phyloP scores from a whole-genome alignment of 163 green algal genomes.

The Chlorella variabilis region DNA sequence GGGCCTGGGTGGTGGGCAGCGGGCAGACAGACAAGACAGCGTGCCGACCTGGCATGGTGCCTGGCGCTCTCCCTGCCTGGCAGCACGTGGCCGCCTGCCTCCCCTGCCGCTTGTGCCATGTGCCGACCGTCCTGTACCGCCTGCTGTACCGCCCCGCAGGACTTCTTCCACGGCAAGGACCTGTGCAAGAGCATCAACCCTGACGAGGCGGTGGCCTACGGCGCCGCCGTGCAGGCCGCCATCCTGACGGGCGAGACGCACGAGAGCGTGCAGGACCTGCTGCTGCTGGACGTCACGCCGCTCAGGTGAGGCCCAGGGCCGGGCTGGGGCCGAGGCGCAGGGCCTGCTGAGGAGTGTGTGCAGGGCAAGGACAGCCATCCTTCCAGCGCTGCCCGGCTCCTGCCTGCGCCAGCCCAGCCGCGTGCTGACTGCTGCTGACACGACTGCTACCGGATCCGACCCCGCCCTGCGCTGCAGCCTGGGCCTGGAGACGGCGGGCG shows the following conservation, averaged over 20 bases:
- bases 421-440: slow-evolving; percentile 69
- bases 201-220: slow-evolving; percentile 98
- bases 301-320: background rate
- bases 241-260: slow-evolving; percentile 74
- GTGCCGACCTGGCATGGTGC: too few species aligned
- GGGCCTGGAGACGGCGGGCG: slow-evolving; percentile 92
- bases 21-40: too few species aligned
- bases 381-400: background rate
- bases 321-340: too few species aligned
- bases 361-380: too few species aligned
- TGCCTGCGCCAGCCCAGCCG: background rate
- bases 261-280: slow-evolving; percentile 78
- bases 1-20: too few species aligned
- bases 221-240: slow-evolving; percentile 88
- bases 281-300: slow-evolving; percentile 93
- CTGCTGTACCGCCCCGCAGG: slow-evolving; percentile 53
- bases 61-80: too few species aligned
- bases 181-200: slow-evolving; percentile 98
- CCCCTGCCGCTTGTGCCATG: background rate
- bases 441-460: too few species aligned
- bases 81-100: too few species aligned
- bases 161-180: slow-evolving; percentile 98
- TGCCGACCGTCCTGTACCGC: background rate
- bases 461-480: slow-evolving; percentile 91
- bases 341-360: background rate